Percentiles rank a stretch among this genome's conserved stretches.
phyloP scores from a whole-genome alignment of 768 basidiomycete genomes.

The Hemileccinum impolitum region DNA sequence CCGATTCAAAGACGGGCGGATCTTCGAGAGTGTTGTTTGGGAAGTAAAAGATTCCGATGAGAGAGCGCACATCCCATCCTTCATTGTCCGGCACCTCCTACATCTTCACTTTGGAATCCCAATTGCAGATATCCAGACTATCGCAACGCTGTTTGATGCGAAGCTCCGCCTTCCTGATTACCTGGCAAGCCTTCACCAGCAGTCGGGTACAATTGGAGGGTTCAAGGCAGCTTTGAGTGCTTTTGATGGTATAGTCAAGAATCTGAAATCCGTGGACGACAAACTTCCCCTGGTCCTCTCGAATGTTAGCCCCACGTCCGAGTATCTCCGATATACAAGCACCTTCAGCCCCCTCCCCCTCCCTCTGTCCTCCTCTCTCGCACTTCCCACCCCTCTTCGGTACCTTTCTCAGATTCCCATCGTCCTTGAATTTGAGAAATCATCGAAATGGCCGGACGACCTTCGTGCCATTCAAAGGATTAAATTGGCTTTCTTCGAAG shows the following conservation, averaged over 20 bases:
- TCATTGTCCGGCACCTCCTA: constrained; percentile 74
- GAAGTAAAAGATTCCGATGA: constrained; percentile 79
- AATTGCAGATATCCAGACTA: constrained; percentile 47
- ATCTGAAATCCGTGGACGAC: constrained; percentile 69
- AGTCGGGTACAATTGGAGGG: constrained; percentile 42
- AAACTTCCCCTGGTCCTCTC: constrained; percentile 74
- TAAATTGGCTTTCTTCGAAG: constrained; percentile 89
- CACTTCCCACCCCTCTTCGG: constrained; percentile 56
- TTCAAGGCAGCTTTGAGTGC: constrained; percentile 74
- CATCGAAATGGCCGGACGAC: constrained; percentile 93
- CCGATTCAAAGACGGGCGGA: constrained; percentile 94
- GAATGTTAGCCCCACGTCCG: constrained; percentile 71
- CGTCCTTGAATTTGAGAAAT: constrained; percentile 88
- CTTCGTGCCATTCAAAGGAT: constrained; percentile 88
- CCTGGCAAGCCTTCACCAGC: constrained; percentile 40
- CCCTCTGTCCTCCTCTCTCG: constrained; percentile 46
- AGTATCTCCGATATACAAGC: constrained; percentile 78
- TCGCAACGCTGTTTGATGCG: constrained; percentile 58
- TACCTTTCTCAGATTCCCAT: constrained; percentile 71
- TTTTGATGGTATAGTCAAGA: constrained; percentile 74
- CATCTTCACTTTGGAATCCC: constrained; percentile 70
- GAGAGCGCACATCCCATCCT: constrained; percentile 69
- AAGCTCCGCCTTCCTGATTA: constrained; percentile 56
- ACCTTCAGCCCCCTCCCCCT: constrained; percentile 79
- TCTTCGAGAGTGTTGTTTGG: constrained; percentile 96